These are phyloP conservation scores for Arctostaphylos glauca DNA, from an alignment of 148 eudicot genomes.

Conservation along the genomic window DNA sequence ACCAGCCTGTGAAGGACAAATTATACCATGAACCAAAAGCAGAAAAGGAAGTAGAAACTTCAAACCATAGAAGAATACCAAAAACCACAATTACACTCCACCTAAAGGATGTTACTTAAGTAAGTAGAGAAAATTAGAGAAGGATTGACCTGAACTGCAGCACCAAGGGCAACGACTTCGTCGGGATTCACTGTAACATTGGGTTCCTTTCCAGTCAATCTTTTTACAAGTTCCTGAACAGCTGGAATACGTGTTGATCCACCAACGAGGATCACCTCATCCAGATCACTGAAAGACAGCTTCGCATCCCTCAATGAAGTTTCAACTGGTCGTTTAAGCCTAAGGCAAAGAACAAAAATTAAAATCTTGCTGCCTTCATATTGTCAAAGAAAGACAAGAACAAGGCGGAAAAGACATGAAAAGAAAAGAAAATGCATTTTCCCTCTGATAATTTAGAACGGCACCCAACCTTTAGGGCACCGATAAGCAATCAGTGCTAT, in stretches of 20 bases:
- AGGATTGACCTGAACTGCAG: constrained; percentile 80
- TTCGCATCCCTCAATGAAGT: constrained; percentile 88
- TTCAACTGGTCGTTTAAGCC: constrained; percentile 84
- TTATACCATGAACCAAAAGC: neutral
- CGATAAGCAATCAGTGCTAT: neutral
- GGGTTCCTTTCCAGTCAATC: constrained; percentile 87
- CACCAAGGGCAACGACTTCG: constrained; percentile 99
- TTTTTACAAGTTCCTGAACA: constrained; percentile 85
- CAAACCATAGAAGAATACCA: neutral
- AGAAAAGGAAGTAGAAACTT: neutral
- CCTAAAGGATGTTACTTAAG: neutral
- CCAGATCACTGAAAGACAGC: constrained; percentile 75
- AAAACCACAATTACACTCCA: no score
- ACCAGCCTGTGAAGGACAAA: constrained; percentile 57
- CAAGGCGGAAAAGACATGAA: neutral
- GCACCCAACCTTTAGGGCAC: neutral
- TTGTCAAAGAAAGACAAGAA: neutral
- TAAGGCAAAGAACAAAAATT: constrained; percentile 19
- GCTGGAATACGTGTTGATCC: constrained; percentile 97
- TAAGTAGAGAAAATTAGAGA: neutral
- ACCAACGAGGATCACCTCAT: constrained; percentile 96
- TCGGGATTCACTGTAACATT: constrained; percentile 95
- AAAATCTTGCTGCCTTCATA: neutral
- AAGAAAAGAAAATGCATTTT: neutral
- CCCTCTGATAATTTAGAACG: neutral